Evolutionary conservation across 495 filamentous ascomycete species (phyloP).

Genomic region (Aspergillus nidulans): DNA sequence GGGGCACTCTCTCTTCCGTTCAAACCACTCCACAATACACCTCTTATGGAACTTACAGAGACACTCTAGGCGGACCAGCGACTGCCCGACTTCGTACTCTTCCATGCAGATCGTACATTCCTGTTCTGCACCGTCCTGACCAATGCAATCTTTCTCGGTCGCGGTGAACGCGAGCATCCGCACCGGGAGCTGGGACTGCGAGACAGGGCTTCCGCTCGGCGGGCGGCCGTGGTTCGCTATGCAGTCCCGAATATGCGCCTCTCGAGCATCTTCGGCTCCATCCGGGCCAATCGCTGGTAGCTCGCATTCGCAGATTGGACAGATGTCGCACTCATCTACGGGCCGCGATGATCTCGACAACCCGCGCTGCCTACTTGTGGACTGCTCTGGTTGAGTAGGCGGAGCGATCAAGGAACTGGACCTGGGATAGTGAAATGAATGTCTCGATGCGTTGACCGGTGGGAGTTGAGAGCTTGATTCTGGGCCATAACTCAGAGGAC

Average conservation of each 20-base stretch:
- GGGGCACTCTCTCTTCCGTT: constrained; percentile 50
- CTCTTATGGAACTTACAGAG: constrained; percentile 84
- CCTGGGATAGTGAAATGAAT: constrained; percentile 11
- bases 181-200: constrained; percentile 20
- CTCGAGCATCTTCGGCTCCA: constrained; percentile 58
- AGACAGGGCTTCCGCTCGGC: constrained; percentile 17
- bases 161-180: constrained; percentile 71
- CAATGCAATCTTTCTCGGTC: constrained; percentile 87
- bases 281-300: constrained; percentile 63
- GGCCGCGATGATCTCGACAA: constrained; percentile 23
- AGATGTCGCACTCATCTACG: constrained; percentile 79
- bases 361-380: constrained; percentile 11
- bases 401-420: not conserved
- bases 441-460: constrained; percentile 15
- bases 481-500: constrained; percentile 24
- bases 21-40: constrained; percentile 58
- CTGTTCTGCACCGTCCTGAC: constrained; percentile 50
- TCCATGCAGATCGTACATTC: constrained; percentile 97
- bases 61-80: constrained; percentile 84
- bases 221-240: constrained; percentile 48
- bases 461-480: constrained; percentile 10
- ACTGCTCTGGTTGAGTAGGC: constrained; percentile 1
- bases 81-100: constrained; percentile 81
- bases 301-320: constrained; percentile 77
- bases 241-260: constrained; percentile 73